Evolutionary conservation across 75 land plant species (phyloP), one percentile per base, ranked within the genome.

Genomic region (Cupressus sempervirens): DNA sequence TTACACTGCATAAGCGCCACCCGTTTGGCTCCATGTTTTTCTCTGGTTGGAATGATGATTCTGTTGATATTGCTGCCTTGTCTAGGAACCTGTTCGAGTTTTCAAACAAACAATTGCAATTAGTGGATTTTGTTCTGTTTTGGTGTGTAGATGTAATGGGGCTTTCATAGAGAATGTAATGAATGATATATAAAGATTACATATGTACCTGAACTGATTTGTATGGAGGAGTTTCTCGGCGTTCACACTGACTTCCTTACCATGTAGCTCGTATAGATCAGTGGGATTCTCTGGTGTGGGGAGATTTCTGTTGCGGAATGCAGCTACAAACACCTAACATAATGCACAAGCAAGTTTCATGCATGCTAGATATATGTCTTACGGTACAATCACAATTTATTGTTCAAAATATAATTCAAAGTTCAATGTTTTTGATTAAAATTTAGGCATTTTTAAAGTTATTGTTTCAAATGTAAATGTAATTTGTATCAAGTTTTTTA

Each of bases 281-380:
- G 13, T 36, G 10, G 52, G 20, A 9, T 29, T 35, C 38, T 45
- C 46, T 48, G 23, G 76, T 38, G 36, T 54, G 46, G 18, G 48
- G 15, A 88, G 86, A 35, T 90, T 89, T 43, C 76, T 30, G 14
- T 85, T 53, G 83, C 82, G 41, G 89, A 67, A 76, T 4, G 79
- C 84, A 4, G 86, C 67, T 86, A 62, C 76, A 85, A 82, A 53
- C 80, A 83, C 62, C 56, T 82, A 40, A 0, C 35, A 68, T 56
- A 3, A 18, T 52, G 38, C 18, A 86, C 50, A 34, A 7, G 45
- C 70, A 30, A 8, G 10, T 20, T n/a, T n/a, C 8, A 30, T 16
- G n/a, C n/a, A 50, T 16, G 3, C 26, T 20, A 58, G 2, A 43
- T 12, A 32, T 18, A 7, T 12, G 6, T 68, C 1, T n/a, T 41